A percentile compares a stretch with the other conserved stretches of the same genome.
These are phyloP conservation scores for Rhizopogon vulgaris DNA, from an alignment of 768 basidiomycete genomes.

Conservation along the genomic window DNA sequence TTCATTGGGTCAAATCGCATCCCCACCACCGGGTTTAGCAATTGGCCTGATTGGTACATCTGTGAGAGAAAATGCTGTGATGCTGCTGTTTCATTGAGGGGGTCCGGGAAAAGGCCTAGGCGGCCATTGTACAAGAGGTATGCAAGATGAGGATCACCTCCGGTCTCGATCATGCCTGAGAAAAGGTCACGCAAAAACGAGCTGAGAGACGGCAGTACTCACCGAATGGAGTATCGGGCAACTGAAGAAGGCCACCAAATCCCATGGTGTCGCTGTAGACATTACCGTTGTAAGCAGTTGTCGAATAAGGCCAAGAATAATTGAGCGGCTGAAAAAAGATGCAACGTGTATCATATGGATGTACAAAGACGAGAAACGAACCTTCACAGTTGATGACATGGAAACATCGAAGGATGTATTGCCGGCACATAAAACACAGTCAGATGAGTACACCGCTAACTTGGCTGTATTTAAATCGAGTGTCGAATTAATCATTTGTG, in stretches of 20 bases:
- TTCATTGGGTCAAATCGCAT: slow-evolving; percentile 16
- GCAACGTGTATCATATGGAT: neutral
- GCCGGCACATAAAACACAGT: slow-evolving; percentile 16
- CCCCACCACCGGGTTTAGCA: slow-evolving; percentile 18
- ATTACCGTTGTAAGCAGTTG: slow-evolving; percentile 13
- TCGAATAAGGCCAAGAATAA: slow-evolving; percentile 9
- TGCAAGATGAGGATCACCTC: slow-evolving; percentile 7
- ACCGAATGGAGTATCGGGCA: slow-evolving; percentile 11
- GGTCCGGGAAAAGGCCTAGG: slow-evolving; percentile 16
- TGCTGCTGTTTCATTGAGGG: slow-evolving; percentile 13
- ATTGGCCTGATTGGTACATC: slow-evolving; percentile 9
- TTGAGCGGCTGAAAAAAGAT: slow-evolving; percentile 12
- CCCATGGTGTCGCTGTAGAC: slow-evolving; percentile 13
- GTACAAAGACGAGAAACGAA: slow-evolving; percentile 7
- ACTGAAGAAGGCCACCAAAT: slow-evolving; percentile 14
- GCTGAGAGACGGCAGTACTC: neutral
- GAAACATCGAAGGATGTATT: slow-evolving; percentile 13
- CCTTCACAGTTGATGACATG: slow-evolving; percentile 21
- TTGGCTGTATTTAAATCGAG: slow-evolving; percentile 14
- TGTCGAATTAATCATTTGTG: slow-evolving; percentile 8
- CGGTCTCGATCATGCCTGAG: slow-evolving; percentile 12
- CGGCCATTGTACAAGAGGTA: slow-evolving; percentile 18
- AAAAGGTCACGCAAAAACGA: neutral
- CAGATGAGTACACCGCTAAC: slow-evolving; percentile 14
- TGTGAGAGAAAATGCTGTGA: slow-evolving; percentile 11